These are phyloP conservation scores for Prunus persica DNA, from an alignment of 306 rosid genomes.

Conservation along the genomic window DNA sequence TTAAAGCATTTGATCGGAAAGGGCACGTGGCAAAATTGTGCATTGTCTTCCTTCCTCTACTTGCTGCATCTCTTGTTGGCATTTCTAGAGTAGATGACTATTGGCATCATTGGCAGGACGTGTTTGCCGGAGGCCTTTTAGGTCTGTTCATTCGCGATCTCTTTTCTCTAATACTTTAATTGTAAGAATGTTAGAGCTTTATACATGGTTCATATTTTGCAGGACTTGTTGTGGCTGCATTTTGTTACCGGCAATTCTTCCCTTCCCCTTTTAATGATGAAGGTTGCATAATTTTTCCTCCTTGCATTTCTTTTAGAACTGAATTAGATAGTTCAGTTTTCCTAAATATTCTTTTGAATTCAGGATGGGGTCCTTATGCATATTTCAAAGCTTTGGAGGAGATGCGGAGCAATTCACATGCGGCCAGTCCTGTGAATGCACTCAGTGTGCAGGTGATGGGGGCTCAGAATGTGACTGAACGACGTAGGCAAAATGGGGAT, in stretches of 20 bases:
- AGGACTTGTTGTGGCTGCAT: constrained; percentile 73
- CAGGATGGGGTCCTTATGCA: constrained; percentile 98
- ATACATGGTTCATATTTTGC: constrained; percentile 24
- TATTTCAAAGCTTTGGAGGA: constrained; percentile 70
- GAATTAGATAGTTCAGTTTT: not conserved
- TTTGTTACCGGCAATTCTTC: constrained; percentile 89
- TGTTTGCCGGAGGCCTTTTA: constrained; percentile 71
- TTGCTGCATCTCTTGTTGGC: constrained; percentile 68
- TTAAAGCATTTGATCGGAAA: constrained; percentile 66
- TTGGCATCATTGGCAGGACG: constrained; percentile 99
- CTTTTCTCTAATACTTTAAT: not conserved
- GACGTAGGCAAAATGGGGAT: constrained; percentile 27
- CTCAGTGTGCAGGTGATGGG: constrained; percentile 25
- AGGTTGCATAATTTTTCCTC: constrained; percentile 38
- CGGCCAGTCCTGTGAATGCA: constrained; percentile 8
- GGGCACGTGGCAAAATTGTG: constrained; percentile 87
- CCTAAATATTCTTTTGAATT: constrained; percentile 6
- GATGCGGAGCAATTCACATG: constrained; percentile 22
- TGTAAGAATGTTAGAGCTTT: not conserved
- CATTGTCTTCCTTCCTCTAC: constrained; percentile 71
- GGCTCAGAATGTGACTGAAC: constrained; percentile 23
- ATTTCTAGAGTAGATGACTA: constrained; percentile 85
- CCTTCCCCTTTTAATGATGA: constrained; percentile 61
- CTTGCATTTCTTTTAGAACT: not conserved
- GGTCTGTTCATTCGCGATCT: constrained; percentile 32